A percentile compares a stretch with the other conserved stretches of the same genome.
Evolutionary conservation across 2,329 filamentous ascomycete species (phyloP).

Genomic region (Aureobasidium vineae): DNA sequence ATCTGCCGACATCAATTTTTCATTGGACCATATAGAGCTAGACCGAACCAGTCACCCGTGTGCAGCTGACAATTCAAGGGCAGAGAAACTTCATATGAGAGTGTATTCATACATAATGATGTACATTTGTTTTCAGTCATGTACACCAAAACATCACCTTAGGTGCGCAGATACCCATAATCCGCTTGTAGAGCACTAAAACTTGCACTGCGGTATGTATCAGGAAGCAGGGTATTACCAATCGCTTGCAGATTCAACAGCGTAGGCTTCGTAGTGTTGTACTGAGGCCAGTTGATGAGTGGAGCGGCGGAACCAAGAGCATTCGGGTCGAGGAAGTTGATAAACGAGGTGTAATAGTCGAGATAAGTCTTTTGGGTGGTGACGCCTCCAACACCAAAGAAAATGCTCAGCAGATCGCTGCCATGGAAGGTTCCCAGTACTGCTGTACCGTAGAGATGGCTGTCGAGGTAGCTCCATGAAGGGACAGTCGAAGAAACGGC

Average conservation of each 20-base stretch:
- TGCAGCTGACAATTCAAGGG: neutral
- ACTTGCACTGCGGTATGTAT: constrained; percentile 35
- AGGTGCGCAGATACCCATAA: neutral
- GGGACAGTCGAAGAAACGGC: constrained; percentile 53
- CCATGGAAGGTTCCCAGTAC: constrained; percentile 75
- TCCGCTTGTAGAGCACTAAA: neutral
- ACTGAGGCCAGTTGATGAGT: constrained; percentile 54
- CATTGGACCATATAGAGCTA: too few relatives aligned
- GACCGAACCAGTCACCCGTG: too few relatives aligned
- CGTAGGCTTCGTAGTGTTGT: constrained; percentile 48
- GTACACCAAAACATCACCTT: neutral
- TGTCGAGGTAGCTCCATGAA: constrained; percentile 71
- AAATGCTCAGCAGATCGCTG: constrained; percentile 66
- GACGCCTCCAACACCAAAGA: constrained; percentile 56
- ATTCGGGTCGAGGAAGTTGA: constrained; percentile 71
- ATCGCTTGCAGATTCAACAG: constrained; percentile 52
- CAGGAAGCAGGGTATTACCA: constrained; percentile 42
- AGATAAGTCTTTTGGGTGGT: constrained; percentile 50
- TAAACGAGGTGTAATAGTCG: constrained; percentile 70
- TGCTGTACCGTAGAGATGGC: constrained; percentile 68
- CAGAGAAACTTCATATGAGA: neutral
- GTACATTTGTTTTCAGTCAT: neutral
- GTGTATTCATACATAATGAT: neutral
- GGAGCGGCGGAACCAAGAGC: constrained; percentile 43
- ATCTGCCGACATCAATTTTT: neutral